Evolutionary conservation across 2,329 filamentous ascomycete species (phyloP).

Genomic region (Aspergillus brunneoviolaceus): DNA sequence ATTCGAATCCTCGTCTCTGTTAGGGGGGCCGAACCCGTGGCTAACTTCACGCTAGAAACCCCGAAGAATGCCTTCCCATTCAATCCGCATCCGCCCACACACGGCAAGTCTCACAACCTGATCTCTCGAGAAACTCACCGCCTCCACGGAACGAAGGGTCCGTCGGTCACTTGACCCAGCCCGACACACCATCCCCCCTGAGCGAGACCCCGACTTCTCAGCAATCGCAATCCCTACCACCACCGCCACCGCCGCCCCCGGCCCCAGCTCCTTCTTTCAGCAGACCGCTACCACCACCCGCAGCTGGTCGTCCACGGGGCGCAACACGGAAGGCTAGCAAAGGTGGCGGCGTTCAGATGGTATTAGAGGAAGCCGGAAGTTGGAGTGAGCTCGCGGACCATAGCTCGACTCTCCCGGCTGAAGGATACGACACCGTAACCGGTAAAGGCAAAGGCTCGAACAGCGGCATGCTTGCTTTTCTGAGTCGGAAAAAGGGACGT

Average conservation of each 20-base stretch:
- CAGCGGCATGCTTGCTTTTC: conserved; percentile 84
- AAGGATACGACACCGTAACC: conserved; percentile 52
- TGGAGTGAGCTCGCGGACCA: conserved; percentile 90
- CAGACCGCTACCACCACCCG: conserved; percentile 38
- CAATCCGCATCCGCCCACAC: conserved; percentile 26
- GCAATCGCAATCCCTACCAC: conserved; percentile 27
- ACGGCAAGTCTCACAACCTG: conserved; percentile 39
- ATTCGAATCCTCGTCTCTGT: conserved; percentile 4
- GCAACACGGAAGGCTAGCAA: conserved; percentile 72
- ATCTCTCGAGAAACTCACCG: conserved; percentile 33
- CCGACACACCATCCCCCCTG: conserved; percentile 27
- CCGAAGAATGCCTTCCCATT: conserved; percentile 38
- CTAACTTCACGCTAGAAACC: conserved; percentile 30
- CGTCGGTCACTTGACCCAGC: conserved; percentile 26
- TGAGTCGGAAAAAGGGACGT: conserved; percentile 84
- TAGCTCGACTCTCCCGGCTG: conserved; percentile 70
- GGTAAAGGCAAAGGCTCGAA: conserved; percentile 49
- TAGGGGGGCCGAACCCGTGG: conserved; percentile 1
- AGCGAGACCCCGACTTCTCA: conserved; percentile 24
- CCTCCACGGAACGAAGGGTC: conserved; percentile 32
- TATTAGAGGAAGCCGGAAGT: conserved; percentile 81
- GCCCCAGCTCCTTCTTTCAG: conserved; percentile 39
- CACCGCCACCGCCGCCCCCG: conserved; percentile 27
- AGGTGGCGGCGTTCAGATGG: conserved; percentile 84
- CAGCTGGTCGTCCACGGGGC: conserved; percentile 52